Percentiles rank a stretch among this genome's conserved stretches.
These are phyloP conservation scores for Colletotrichum trifolii DNA, from an alignment of 2,329 filamentous ascomycete genomes.

Conservation along the genomic window DNA sequence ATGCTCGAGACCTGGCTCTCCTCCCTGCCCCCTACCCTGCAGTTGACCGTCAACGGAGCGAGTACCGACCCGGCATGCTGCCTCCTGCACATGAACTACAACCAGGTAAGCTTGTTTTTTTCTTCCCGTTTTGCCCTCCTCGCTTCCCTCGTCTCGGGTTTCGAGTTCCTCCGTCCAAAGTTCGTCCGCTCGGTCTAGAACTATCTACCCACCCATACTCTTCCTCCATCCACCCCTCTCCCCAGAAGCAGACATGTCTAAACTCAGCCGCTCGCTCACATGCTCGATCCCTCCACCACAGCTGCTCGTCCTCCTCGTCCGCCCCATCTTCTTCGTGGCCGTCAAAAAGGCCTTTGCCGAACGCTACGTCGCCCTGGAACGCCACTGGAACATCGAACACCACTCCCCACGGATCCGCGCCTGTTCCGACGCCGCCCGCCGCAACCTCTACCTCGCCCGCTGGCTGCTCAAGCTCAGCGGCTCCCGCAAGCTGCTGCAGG, in stretches of 20 bases:
- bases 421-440: conserved; percentile 57
- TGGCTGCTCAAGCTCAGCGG: conserved; percentile 51
- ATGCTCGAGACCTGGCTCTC: conserved; percentile 56
- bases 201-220: no score
- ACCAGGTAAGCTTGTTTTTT: conserved; percentile 41
- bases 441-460: conserved; percentile 57
- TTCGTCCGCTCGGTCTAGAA: not conserved
- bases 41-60: conserved; percentile 48
- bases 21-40: conserved; percentile 51
- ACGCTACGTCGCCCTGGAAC: conserved; percentile 45
- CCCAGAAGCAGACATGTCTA: not conserved
- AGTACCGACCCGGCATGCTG: conserved; percentile 55
- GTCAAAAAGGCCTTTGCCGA: conserved; percentile 60
- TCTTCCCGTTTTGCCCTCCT: conserved; percentile 38
- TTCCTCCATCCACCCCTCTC: not conserved
- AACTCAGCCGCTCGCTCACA: not conserved
- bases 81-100: conserved; percentile 61
- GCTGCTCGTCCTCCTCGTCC: conserved; percentile 60
- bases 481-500: conserved; percentile 53
- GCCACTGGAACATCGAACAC: conserved; percentile 42
- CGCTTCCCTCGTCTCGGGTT: conserved; percentile 37
- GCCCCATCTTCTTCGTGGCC: conserved; percentile 59
- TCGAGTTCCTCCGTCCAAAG: not conserved
- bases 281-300: conserved; percentile 39
- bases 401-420: conserved; percentile 47